Evolutionary conservation across 2,329 filamentous ascomycete species (phyloP).

Genomic region (Beauveria varroae): DNA sequence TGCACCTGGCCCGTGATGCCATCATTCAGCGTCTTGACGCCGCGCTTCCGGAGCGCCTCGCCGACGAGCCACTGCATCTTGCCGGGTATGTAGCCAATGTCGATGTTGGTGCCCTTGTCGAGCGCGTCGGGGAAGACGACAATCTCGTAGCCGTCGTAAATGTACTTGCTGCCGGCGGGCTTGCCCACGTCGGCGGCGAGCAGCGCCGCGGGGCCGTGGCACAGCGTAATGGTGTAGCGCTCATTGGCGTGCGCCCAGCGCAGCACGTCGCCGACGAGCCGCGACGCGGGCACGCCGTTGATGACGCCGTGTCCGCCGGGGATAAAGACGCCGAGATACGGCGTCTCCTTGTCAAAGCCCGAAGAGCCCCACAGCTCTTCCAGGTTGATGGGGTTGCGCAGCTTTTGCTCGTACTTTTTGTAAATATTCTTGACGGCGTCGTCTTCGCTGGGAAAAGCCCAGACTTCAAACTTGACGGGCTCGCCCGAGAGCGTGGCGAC

Average conservation of each 20-base stretch:
- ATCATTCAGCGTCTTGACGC: constrained; percentile 13
- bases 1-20: constrained; percentile 15
- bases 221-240: constrained; percentile 13
- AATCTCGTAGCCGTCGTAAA: constrained; percentile 16
- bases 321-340: constrained; percentile 16
- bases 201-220: constrained; percentile 15
- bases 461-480: constrained; percentile 18
- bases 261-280: constrained; percentile 15
- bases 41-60: constrained; percentile 12
- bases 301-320: constrained; percentile 16
- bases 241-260: constrained; percentile 16
- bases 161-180: constrained; percentile 13
- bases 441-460: constrained; percentile 20
- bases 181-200: constrained; percentile 15
- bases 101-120: constrained; percentile 14
- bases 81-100: constrained; percentile 17
- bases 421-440: constrained; percentile 19
- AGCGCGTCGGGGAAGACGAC: constrained; percentile 16
- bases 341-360: constrained; percentile 12
- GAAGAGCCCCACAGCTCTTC: constrained; percentile 10
- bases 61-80: constrained; percentile 18
- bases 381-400: constrained; percentile 15
- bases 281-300: constrained; percentile 14
- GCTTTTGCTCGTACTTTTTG: constrained; percentile 16
- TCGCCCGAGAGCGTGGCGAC: constrained; percentile 16